Conservation (phyloP, 345 rosid genomes). For the Iberis pinnata region DNA sequence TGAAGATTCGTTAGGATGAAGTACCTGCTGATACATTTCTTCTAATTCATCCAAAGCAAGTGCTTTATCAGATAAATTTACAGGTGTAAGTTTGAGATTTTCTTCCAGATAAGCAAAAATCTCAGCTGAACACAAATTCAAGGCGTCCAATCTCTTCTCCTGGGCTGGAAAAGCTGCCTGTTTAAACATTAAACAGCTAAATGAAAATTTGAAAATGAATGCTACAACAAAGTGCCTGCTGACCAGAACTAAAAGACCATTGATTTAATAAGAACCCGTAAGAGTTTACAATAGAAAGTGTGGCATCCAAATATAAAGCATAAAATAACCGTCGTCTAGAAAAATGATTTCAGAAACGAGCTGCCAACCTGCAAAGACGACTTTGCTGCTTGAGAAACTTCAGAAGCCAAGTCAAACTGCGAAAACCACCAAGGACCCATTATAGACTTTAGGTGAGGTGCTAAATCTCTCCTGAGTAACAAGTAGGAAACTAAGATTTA, state of each 20-base stretch:
- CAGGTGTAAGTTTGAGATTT: constrained; percentile 79
- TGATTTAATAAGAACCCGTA: constrained; percentile 11
- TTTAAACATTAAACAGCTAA: constrained; percentile 24
- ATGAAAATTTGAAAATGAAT: constrained; percentile 20
- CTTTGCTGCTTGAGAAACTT: constrained; percentile 87
- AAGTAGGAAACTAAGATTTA: constrained; percentile 23
- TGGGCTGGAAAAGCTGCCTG: constrained; percentile 93
- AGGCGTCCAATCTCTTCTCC: constrained; percentile 86
- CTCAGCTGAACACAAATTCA: constrained; percentile 62
- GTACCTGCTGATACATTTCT: constrained; percentile 95
- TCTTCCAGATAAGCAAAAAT: constrained; percentile 81
- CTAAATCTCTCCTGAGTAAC: constrained; percentile 74
- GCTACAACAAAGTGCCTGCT: constrained; percentile 5
- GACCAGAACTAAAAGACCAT: constrained; percentile 9
- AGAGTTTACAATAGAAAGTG: constrained; percentile 1
- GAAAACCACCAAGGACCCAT: constrained; percentile 99
- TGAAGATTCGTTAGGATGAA: constrained; percentile 10
- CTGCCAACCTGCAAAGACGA: constrained; percentile 68
- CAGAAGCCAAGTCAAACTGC: constrained; percentile 78
- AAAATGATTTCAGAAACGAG: constrained; percentile 16
- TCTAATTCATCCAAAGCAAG: constrained; percentile 77
- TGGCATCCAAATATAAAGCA: constrained; percentile 13
- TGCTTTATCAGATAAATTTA: constrained; percentile 70
- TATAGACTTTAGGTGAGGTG: constrained; percentile 72
- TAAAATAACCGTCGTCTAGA: neutral